phyloP scores from a whole-genome alignment of 805 yeast species.

The Metschnikowia kofuensis region DNA sequence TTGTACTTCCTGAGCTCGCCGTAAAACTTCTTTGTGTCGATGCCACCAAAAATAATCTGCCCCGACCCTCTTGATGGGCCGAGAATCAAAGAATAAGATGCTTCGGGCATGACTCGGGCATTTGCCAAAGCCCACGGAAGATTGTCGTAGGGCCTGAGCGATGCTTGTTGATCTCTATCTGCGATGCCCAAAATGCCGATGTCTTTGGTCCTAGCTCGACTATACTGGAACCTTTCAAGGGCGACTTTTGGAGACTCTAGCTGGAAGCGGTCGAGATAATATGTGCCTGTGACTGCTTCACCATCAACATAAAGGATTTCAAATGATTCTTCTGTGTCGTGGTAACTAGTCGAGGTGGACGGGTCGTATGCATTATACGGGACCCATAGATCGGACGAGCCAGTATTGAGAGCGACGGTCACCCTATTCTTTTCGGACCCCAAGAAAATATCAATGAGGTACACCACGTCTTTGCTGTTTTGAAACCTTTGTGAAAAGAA shows the following conservation, averaged over 20 bases:
- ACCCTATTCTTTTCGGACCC: slow-evolving; percentile 16
- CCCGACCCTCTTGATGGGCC: slow-evolving; percentile 35
- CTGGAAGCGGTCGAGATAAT: slow-evolving; percentile 8
- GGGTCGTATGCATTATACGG: neutral
- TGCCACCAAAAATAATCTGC: slow-evolving; percentile 39
- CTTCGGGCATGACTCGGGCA: slow-evolving; percentile 53
- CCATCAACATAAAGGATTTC: slow-evolving; percentile 8
- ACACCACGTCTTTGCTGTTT: slow-evolving; percentile 4
- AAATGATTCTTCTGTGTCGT: slow-evolving; percentile 3
- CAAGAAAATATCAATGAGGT: slow-evolving; percentile 9
- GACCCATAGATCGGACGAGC: slow-evolving; percentile 44
- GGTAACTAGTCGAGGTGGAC: neutral
- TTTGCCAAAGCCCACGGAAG: slow-evolving; percentile 59
- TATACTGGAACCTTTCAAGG: slow-evolving; percentile 12
- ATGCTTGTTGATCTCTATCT: slow-evolving; percentile 4
- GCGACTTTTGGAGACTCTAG: slow-evolving; percentile 1
- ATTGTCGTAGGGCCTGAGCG: slow-evolving; percentile 30
- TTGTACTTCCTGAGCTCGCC: slow-evolving; percentile 7
- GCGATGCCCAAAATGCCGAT: slow-evolving; percentile 12
- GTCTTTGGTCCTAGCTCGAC: neutral
- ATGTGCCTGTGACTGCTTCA: slow-evolving; percentile 2
- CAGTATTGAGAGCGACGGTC: slow-evolving; percentile 39
- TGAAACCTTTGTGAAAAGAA: neutral
- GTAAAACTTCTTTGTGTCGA: slow-evolving; percentile 38
- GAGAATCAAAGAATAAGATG: slow-evolving; percentile 62